These are phyloP conservation scores for Bauhinia variegata DNA, from an alignment of 306 rosid species.

Conservation along the genomic window DNA sequence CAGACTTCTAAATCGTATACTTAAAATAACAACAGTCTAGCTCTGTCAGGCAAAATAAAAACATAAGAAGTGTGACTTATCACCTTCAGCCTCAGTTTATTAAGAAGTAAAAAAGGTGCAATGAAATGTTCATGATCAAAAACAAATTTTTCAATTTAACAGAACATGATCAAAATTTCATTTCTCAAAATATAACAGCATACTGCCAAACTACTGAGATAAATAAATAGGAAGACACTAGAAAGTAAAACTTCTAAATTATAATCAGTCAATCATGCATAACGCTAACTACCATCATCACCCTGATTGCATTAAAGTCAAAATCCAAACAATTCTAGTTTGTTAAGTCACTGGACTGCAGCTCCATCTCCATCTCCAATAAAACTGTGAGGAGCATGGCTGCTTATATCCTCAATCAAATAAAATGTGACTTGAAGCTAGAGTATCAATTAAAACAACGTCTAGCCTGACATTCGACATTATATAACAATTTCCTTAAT, in stretches of 20 bases:
- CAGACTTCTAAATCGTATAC: neutral
- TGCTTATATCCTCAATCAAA: neutral
- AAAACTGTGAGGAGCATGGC: neutral
- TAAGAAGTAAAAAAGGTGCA: neutral
- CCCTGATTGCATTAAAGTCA: neutral
- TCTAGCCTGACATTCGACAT: constrained; percentile 11
- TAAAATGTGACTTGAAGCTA: constrained; percentile 11
- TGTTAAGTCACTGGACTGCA: neutral
- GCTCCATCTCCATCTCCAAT: neutral
- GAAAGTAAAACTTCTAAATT: too few species aligned
- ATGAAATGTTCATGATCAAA: neutral
- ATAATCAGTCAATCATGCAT: too few species aligned
- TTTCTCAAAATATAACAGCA: neutral
- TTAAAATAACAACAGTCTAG: neutral
- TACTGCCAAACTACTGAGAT: too few species aligned
- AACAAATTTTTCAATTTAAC: too few species aligned
- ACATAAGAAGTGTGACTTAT: neutral
- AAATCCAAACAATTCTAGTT: neutral
- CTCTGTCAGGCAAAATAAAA: neutral
- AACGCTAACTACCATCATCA: neutral
- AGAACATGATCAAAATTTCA: neutral
- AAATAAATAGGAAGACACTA: too few species aligned
- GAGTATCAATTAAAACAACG: neutral
- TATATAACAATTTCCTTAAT: neutral
- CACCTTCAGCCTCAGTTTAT: neutral